phyloP scores from a whole-genome alignment of 768 basidiomycete species.

The Hydnomerulius pinastri region DNA sequence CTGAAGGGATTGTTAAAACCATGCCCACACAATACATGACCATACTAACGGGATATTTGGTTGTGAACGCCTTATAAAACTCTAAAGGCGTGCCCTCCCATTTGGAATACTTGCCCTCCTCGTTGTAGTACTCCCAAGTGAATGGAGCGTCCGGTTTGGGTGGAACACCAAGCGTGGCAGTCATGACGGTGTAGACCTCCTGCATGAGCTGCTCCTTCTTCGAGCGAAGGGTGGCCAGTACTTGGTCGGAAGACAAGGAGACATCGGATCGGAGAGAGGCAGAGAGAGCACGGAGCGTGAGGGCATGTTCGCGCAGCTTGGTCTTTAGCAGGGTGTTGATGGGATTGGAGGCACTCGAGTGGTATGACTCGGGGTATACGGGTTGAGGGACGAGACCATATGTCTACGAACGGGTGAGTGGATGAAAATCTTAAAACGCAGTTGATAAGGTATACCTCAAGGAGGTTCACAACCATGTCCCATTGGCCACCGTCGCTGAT shows the following conservation, averaged over 20 bases:
- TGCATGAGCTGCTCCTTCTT: conserved; percentile 86
- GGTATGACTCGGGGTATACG: conserved; percentile 81
- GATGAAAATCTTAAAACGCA: conserved; percentile 14
- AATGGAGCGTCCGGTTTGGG: conserved; percentile 72
- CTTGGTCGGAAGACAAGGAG: conserved; percentile 45
- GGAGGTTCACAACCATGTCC: conserved; percentile 83
- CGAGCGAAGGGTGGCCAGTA: conserved; percentile 59
- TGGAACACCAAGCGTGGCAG: conserved; percentile 84
- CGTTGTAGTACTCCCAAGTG: conserved; percentile 87
- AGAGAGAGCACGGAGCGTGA: conserved; percentile 71
- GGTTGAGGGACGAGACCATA: conserved; percentile 89
- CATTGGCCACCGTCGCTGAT: conserved; percentile 93
- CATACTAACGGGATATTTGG: conserved; percentile 52
- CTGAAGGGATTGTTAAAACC: conserved; percentile 31
- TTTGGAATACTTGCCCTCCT: conserved; percentile 67
- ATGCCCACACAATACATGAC: conserved; percentile 1
- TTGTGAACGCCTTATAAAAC: conserved; percentile 70
- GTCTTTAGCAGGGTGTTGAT: conserved; percentile 82
- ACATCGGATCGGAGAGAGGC: conserved; percentile 51
- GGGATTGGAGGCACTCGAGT: conserved; percentile 72
- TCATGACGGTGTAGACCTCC: conserved; percentile 84
- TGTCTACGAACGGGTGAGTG: conserved; percentile 42
- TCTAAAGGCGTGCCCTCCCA: conserved; percentile 84
- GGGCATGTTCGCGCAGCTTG: conserved; percentile 89
- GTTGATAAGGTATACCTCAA: conserved; percentile 46